Evolutionary conservation across 345 rosid species (phyloP).

Genomic region (Kernera saxatilis): DNA sequence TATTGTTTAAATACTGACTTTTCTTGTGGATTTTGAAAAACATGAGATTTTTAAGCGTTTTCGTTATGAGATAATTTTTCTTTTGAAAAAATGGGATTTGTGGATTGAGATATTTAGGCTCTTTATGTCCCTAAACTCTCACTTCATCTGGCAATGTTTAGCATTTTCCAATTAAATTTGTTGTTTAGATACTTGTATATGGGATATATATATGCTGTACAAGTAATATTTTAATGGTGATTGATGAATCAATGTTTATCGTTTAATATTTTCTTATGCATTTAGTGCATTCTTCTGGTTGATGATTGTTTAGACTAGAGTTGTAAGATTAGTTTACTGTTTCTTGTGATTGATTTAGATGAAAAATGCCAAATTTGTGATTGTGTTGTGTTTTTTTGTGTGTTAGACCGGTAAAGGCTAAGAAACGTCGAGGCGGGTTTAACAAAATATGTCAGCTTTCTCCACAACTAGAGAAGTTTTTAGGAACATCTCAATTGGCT

Average conservation of each 20-base stretch:
- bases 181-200: neutral
- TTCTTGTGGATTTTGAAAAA: neutral
- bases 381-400: neutral
- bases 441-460: constrained; percentile 61
- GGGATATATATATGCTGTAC: neutral
- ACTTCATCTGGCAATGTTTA: too few relatives aligned
- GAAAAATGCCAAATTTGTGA: neutral
- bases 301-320: neutral
- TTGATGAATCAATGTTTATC: neutral
- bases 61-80: too few relatives aligned
- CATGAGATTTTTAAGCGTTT: too few relatives aligned
- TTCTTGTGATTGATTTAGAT: neutral
- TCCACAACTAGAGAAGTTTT: constrained; percentile 59
- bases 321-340: neutral
- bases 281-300: too few relatives aligned
- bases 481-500: constrained; percentile 54
- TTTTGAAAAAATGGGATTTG: too few relatives aligned
- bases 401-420: constrained; percentile 33
- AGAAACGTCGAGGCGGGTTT: constrained; percentile 67
- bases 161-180: neutral
- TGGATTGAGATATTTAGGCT: too few relatives aligned
- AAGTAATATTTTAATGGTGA: neutral
- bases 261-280: neutral
- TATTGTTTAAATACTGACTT: neutral
- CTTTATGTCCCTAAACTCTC: too few relatives aligned